Evolutionary conservation across 257 asterid species (phyloP), one percentile per base, ranked within the genome.

Genomic region (Eustoma russellianum): DNA sequence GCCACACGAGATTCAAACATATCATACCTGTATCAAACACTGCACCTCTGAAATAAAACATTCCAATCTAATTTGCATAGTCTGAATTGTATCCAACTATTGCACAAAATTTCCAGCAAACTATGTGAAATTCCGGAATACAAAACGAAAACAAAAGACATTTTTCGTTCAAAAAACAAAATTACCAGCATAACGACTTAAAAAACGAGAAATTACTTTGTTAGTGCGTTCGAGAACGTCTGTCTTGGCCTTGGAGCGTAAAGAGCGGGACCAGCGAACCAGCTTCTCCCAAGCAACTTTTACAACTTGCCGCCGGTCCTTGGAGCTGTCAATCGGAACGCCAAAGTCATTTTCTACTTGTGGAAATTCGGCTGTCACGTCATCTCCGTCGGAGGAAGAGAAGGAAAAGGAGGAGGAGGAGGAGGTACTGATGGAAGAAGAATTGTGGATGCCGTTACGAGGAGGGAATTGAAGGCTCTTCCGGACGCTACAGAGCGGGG

Each of bases 211-310:
- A 3, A 35, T 15, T n/a, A 28, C 97, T 94, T 88, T 88, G 17
- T 75, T 71, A 54, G 97, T 85, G 70, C 94, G 91, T 66, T 88
- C 89, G 30, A 85, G 85, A 67, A 88, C 95, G 55, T 88, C 94
- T 15, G 89, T 82, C 65, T 88, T 88, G 65, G 89, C 86, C 70
- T 50, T 88, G 59, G 89, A 85, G 41, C 82, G 83, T 83, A 52
- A 71, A 33, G 91, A 80, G 33, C 97, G 95, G n/a, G 97, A 88
- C 97, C 97, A 88, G 12, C 97, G 83, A 49, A 88, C 85, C 55
- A 88, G 83, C 77, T 82, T 82, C 69, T 88, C 95, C 97, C 97
- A 88, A 18, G 97, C 95, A 52, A 82, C 55, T 5, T 83, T 77
- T 56, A 88, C 97, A 61, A 85, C 76, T 71, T 69, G 79, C 54